Evolutionary conservation across 1,284 basidiomycete genomes (phyloP).

Genomic region (Ceratorhiza oryzae-sativae): DNA sequence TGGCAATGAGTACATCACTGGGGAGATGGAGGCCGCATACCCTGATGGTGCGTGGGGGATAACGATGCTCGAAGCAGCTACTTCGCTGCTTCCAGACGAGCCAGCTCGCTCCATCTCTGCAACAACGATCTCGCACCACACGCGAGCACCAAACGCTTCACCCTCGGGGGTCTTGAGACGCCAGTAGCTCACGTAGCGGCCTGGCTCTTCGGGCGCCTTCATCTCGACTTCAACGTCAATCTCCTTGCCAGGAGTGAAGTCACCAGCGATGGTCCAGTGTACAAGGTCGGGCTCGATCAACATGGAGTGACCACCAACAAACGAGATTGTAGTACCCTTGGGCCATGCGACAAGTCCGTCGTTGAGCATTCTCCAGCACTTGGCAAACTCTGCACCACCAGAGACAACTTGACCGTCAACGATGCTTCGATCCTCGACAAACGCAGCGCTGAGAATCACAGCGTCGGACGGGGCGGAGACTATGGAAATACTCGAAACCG

Average conservation of each 20-base stretch:
- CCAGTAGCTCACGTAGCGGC: constrained; percentile 79
- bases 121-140: constrained; percentile 42
- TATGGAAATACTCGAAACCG: background rate
- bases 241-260: constrained; percentile 61
- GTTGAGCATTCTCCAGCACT: constrained; percentile 78
- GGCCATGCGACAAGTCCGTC: constrained; percentile 71
- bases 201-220: constrained; percentile 78
- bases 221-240: constrained; percentile 75
- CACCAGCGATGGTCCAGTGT: constrained; percentile 55
- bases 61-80: constrained; percentile 35
- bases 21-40: background rate
- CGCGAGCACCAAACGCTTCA: constrained; percentile 69
- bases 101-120: constrained; percentile 28
- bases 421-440: constrained; percentile 73
- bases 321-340: constrained; percentile 66
- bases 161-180: constrained; percentile 65
- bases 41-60: constrained; percentile 23
- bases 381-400: constrained; percentile 83
- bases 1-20: constrained; percentile 12
- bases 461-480: constrained; percentile 22
- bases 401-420: constrained; percentile 78
- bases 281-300: constrained; percentile 50
- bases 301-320: constrained; percentile 68
- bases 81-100: constrained; percentile 33
- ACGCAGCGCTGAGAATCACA: constrained; percentile 59